Evolutionary conservation across 768 basidiomycete genomes (phyloP), one percentile per base, ranked within the genome.

Genomic region (Phallus indusiatus): DNA sequence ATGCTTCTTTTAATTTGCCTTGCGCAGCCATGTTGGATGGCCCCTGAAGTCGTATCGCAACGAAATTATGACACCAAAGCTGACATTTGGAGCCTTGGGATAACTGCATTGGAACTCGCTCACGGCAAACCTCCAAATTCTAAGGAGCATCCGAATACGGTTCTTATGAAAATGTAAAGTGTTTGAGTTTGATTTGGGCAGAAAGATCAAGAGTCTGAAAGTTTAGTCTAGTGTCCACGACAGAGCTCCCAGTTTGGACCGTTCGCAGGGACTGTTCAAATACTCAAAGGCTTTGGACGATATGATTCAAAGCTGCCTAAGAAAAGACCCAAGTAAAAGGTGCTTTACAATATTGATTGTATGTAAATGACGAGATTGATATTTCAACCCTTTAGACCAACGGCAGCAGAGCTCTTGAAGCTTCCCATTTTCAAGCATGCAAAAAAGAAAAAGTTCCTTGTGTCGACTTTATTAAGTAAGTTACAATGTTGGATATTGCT

Each of bases 11-110:
- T 34, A 10, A 21, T 22, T 57, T 21, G 3, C 11, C 21, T 11
- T 47, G 34, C 5, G 21, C 21, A 85, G 83, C 94, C 94, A 1
- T 91, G 89, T 68, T 96, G 91, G 91, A 97, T 96, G 94, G 91
- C 94, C 0, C 94, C 94, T 1, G 94, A 97, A 65, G 80, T 96
- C 21, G 89, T 97, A 51, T 80, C 87, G 64, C 88, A 92, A 53
- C 81, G 80, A 64, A 81, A 82, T 57, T 95, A 94, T 69, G 92
- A 94, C 67, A 79, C 84, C 12, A 81, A 85, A 63, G 91, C 91
- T 18, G 94, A 97, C 67, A 94, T 97, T 60, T 97, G 94, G 93
- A 93, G 90, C 60, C 89, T 96, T 69, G 94, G 91, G 12, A 94
- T 97, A 60, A 95, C 93, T n/a, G 88, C 93, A 16, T 73, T 96